Conservation (phyloP, 2,329 filamentous ascomycete genomes). For the Microascus cirrosus region DNA sequence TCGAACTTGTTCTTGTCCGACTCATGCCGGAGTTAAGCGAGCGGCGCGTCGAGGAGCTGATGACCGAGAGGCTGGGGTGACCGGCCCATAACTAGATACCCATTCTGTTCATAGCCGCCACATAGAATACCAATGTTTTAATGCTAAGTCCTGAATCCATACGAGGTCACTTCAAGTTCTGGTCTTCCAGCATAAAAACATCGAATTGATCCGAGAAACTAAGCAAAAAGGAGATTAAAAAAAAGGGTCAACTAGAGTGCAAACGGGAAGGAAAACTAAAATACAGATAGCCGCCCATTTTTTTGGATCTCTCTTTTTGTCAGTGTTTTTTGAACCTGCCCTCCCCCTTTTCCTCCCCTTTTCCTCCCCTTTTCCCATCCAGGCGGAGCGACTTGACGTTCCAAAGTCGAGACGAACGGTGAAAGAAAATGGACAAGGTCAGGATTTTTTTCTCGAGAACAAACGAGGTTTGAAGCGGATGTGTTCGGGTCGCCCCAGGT, state of each 20-base stretch:
- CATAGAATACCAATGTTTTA: not conserved
- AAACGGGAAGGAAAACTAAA: constrained; percentile 2
- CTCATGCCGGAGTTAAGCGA: constrained; percentile 76
- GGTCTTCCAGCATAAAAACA: not conserved
- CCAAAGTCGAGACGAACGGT: not conserved
- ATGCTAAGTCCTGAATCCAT: not conserved
- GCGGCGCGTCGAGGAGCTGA: constrained; percentile 58
- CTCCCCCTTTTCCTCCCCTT: not conserved
- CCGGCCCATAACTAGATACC: not conserved
- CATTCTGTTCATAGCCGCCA: not conserved
- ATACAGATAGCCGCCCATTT: constrained; percentile 6
- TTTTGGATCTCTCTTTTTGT: constrained; percentile 3
- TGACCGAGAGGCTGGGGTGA: constrained; percentile 54
- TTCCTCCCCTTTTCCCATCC: not conserved
- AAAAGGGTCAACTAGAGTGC: not conserved
- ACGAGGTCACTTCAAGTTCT: not conserved
- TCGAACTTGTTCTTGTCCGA: constrained; percentile 73
- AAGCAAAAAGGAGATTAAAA: not conserved
- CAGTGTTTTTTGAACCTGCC: not conserved
- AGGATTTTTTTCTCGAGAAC: not conserved
- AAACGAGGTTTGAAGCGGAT: not conserved
- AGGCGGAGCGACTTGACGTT: not conserved
- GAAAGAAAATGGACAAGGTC: not conserved
- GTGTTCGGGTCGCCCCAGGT: not conserved
- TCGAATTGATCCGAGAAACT: not conserved